Base-by-base conservation (phyloP, 495 filamentous ascomycete genomes). In the Penicillium steckii region DNA sequence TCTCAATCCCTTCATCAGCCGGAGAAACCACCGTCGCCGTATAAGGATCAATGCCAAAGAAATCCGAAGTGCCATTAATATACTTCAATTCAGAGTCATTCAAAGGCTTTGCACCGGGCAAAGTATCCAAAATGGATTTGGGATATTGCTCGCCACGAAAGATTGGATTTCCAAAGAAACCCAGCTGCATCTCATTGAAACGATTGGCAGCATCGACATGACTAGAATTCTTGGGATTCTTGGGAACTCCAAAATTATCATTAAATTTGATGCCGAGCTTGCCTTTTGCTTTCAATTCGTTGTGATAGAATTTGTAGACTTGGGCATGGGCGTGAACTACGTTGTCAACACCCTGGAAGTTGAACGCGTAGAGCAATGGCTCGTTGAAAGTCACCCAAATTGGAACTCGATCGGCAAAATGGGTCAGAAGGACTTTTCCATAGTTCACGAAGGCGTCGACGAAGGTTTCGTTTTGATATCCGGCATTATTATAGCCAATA, bases 331-430 rank as follows among this genome's bases (percentile, higher is more conserved):
- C 68, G 4, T 66, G 60, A 17, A 78, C 48, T 4, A 74, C 59
- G 27, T 73, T 56, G 37, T 70, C 55, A 12, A 67, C 55, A 3
- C 64, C 60, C 7, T 64, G 54, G 30, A 65, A 69, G 19, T 69
- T 69, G 46, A 55, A 60, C 1, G 61, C 62, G 46, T 65, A 67
- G 17, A 66, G 53, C 8, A 62, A 52, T 6, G 74, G 74, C 46
- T 78, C 75, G 43, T 78, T 78, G 61, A 77, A 66, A 4, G 72
- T 79, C 2, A 72, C 51, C 75, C 75, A 79, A 29, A 72, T 61
- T 0, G 73, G 72, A 1, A 79, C 73, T 19, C 71, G 57, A 32
- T 76, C 71, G 1, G 63, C 66, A 52, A 62, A 79, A 33, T 70
- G 70, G 5, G 74, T 61, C 8, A 79, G 50, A 7, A 76, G 50